Percentiles rank a stretch among this genome's conserved stretches.
Evolutionary conservation across 2,329 filamentous ascomycete genomes (phyloP).

Genomic region (Verticillium nonalfalfae): DNA sequence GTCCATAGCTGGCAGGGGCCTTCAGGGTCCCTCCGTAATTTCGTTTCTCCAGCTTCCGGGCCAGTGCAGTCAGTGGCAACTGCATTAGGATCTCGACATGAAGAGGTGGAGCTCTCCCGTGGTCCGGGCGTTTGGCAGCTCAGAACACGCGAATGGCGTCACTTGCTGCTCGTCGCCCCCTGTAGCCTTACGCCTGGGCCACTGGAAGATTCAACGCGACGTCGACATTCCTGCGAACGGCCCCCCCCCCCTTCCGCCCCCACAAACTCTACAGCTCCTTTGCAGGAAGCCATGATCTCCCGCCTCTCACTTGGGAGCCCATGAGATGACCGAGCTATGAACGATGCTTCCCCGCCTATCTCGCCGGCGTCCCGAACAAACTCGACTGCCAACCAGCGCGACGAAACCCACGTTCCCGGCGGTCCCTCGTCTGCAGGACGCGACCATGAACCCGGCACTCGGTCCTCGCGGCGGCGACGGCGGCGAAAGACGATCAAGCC

Average conservation of each 20-base stretch:
- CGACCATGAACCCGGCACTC: background rate
- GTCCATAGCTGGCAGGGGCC: no score
- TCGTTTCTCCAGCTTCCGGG: background rate
- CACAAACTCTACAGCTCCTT: background rate
- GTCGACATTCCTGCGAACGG: background rate
- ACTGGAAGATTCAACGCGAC: background rate
- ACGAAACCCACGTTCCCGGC: constrained; percentile 7
- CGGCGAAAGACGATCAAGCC: constrained; percentile 29
- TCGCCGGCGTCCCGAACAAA: constrained; percentile 25
- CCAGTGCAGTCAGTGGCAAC: background rate
- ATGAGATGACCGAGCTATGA: constrained; percentile 36
- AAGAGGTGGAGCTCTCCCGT: background rate
- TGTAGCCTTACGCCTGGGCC: background rate
- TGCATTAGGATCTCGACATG: background rate
- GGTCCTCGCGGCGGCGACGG: constrained; percentile 19
- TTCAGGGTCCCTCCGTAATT: constrained; percentile 1
- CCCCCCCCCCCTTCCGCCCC: background rate
- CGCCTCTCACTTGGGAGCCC: background rate
- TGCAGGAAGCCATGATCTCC: background rate
- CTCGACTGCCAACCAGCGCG: constrained; percentile 12
- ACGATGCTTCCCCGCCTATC: constrained; percentile 40
- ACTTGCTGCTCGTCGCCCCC: background rate
- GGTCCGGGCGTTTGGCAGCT: background rate
- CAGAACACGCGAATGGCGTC: background rate
- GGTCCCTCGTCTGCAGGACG: background rate